Conservation (phyloP, 768 basidiomycete species). For the Crepidotus variabilis region DNA sequence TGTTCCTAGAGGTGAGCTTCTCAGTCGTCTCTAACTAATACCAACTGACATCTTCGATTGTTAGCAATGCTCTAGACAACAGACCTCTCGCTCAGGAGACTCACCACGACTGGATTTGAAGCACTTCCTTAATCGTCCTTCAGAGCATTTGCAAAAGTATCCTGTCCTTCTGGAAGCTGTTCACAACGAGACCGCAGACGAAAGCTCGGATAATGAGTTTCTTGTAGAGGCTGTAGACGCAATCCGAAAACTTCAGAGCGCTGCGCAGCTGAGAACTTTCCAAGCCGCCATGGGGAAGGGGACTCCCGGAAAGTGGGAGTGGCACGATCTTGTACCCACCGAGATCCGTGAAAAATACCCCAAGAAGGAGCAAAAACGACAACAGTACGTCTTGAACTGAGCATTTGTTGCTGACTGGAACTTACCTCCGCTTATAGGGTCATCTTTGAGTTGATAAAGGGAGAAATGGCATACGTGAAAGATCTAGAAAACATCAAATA, state of each 20-base stretch:
- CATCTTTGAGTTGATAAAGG: conserved; percentile 93
- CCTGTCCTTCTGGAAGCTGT: conserved; percentile 85
- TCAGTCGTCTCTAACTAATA: not conserved
- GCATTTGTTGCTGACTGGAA: not conserved
- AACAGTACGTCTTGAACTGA: conserved; percentile 56
- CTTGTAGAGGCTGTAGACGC: conserved; percentile 80
- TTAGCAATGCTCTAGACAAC: conserved; percentile 41
- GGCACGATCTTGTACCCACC: conserved; percentile 80
- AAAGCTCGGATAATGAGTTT: conserved; percentile 81
- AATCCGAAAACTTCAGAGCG: conserved; percentile 76
- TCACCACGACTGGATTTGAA: conserved; percentile 58
- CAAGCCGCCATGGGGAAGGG: conserved; percentile 87
- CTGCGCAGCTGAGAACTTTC: conserved; percentile 85
- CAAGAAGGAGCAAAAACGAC: conserved; percentile 79
- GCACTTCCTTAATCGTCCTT: conserved; percentile 73
- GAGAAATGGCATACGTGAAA: conserved; percentile 92
- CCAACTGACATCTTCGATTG: conserved; percentile 1
- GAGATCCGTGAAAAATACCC: conserved; percentile 58
- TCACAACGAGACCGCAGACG: conserved; percentile 73
- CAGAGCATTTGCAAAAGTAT: conserved; percentile 81
- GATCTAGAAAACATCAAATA: conserved; percentile 84
- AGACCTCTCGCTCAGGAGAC: conserved; percentile 35
- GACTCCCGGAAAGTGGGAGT: conserved; percentile 77
- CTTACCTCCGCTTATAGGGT: conserved; percentile 41
- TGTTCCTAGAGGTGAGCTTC: conserved; percentile 77